Percentiles rank a stretch among this genome's conserved stretches.
Conservation (phyloP, 805 yeast species). For the Yamadazyma nakazawae region DNA sequence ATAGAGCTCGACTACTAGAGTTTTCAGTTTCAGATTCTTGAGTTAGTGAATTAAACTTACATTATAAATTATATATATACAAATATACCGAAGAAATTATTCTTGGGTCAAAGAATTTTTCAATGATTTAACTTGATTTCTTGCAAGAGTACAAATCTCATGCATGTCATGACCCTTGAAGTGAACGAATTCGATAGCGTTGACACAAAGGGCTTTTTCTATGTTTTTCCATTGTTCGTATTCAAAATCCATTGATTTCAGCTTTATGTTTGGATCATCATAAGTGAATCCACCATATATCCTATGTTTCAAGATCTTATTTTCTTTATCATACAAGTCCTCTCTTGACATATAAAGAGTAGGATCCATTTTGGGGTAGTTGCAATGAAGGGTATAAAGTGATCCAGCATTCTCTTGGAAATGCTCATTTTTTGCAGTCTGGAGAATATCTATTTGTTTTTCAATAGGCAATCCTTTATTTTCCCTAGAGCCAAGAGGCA, state of each 20-base stretch:
- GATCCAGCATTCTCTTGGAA: slow-evolving; percentile 21
- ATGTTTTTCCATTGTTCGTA: slow-evolving; percentile 30
- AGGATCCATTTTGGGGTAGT: slow-evolving; percentile 37
- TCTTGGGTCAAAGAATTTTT: background rate
- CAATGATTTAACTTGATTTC: slow-evolving; percentile 29
- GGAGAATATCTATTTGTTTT: slow-evolving; percentile 24
- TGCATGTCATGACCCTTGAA: slow-evolving; percentile 19
- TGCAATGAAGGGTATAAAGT: slow-evolving; percentile 32
- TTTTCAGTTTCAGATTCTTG: too few relatives aligned
- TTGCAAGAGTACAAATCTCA: slow-evolving; percentile 24
- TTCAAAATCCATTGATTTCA: slow-evolving; percentile 26
- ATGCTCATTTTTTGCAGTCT: slow-evolving; percentile 16
- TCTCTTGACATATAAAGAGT: slow-evolving; percentile 19
- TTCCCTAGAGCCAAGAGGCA: slow-evolving; percentile 8
- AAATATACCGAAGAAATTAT: background rate
- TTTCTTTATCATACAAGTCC: slow-evolving; percentile 24
- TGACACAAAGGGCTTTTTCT: slow-evolving; percentile 23
- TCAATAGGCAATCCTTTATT: slow-evolving; percentile 14
- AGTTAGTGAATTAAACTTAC: too few relatives aligned
- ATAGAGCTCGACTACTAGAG: too few relatives aligned
- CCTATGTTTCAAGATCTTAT: slow-evolving; percentile 24
- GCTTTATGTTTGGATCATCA: slow-evolving; percentile 14
- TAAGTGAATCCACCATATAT: slow-evolving; percentile 24
- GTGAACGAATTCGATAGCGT: slow-evolving; percentile 22
- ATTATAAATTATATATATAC: background rate